Evolutionary conservation across 2,329 filamentous ascomycete genomes (phyloP).

Genomic region (Curvularia sp.): DNA sequence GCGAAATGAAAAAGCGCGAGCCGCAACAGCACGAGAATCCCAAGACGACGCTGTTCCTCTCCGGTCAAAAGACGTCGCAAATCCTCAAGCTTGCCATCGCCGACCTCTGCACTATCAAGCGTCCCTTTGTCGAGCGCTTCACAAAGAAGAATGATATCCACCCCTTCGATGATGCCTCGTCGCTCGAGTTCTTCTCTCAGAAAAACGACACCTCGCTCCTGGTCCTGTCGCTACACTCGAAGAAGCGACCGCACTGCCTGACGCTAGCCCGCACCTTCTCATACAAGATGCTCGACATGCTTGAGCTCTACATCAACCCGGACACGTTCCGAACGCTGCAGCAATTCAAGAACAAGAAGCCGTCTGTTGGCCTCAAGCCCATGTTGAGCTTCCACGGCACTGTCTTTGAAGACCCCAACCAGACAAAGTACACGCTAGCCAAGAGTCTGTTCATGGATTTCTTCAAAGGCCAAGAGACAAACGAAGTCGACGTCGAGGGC

Average conservation of each 20-base stretch:
- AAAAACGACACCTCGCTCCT: slow-evolving; percentile 94
- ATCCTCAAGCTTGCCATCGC: slow-evolving; percentile 82
- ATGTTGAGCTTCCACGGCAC: slow-evolving; percentile 91
- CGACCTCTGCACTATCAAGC: slow-evolving; percentile 84
- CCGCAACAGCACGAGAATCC: slow-evolving; percentile 89
- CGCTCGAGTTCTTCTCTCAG: slow-evolving; percentile 91
- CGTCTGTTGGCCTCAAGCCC: slow-evolving; percentile 81
- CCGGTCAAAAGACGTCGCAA: slow-evolving; percentile 84
- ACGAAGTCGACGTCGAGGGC: slow-evolving; percentile 92
- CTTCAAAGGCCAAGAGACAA: slow-evolving; percentile 81
- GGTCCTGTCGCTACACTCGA: slow-evolving; percentile 83
- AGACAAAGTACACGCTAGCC: slow-evolving; percentile 81
- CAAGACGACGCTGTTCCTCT: slow-evolving; percentile 87
- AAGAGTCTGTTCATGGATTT: slow-evolving; percentile 90
- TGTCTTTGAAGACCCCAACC: slow-evolving; percentile 81
- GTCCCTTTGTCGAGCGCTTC: slow-evolving; percentile 86
- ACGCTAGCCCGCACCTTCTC: slow-evolving; percentile 84
- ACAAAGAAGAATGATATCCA: slow-evolving; percentile 96
- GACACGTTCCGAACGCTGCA: slow-evolving; percentile 72
- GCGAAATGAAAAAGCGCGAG: slow-evolving; percentile 90
- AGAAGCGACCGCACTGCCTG: slow-evolving; percentile 93
- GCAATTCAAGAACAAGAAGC: slow-evolving; percentile 73
- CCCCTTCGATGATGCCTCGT: slow-evolving; percentile 88
- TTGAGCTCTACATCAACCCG: slow-evolving; percentile 84
- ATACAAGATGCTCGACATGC: slow-evolving; percentile 91